Evolutionary conservation across 768 basidiomycete genomes (phyloP).

Genomic region (Polyporus arcularius): DNA sequence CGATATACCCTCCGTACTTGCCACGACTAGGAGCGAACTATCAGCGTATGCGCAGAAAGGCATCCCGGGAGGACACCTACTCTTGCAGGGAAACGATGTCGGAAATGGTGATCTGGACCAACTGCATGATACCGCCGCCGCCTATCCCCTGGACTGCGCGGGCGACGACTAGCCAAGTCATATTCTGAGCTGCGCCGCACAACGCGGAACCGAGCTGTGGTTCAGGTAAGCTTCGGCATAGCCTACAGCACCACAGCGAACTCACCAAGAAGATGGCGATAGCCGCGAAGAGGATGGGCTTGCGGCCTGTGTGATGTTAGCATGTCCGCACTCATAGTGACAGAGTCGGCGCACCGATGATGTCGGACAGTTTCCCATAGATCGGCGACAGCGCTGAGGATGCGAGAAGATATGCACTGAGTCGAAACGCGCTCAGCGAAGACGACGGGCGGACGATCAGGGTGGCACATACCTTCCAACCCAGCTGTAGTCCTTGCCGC

Average conservation of each 20-base stretch:
- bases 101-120: constrained; percentile 76
- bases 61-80: constrained; percentile 39
- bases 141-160: constrained; percentile 85
- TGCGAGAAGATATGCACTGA: constrained; percentile 73
- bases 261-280: constrained; percentile 71
- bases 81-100: constrained; percentile 83
- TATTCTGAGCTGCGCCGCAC: constrained; percentile 78
- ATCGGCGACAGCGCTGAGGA: constrained; percentile 67
- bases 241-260: neutral
- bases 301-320: constrained; percentile 47
- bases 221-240: neutral
- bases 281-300: constrained; percentile 66
- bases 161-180: constrained; percentile 75
- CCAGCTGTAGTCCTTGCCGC: constrained; percentile 50
- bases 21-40: constrained; percentile 53
- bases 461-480: constrained; percentile 41
- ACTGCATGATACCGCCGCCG: constrained; percentile 76
- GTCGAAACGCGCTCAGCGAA: neutral
- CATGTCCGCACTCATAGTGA: constrained; percentile 28
- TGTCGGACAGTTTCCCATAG: constrained; percentile 78
- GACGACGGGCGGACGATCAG: neutral
- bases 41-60: neutral
- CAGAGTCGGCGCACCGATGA: constrained; percentile 33
- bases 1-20: constrained; percentile 72
- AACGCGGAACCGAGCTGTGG: constrained; percentile 72